Percentiles rank a stretch among this genome's conserved stretches.
phyloP scores from a whole-genome alignment of 2,329 filamentous ascomycete species.

The Cercospora zeae-maydis region DNA sequence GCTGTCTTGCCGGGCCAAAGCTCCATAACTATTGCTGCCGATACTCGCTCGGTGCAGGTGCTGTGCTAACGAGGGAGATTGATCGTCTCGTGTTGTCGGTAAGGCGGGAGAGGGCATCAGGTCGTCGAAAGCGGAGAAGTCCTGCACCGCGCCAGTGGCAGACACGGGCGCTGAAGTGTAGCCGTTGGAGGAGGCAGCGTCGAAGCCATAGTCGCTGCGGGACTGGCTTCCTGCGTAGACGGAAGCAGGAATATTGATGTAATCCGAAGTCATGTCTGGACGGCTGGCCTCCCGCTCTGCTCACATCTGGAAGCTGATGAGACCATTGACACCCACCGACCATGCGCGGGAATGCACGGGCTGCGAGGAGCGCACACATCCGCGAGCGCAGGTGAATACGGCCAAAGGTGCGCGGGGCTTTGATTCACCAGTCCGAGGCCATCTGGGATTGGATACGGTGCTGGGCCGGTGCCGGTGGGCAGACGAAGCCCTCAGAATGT shows the following conservation, averaged over 20 bases:
- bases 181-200: constrained; percentile 22
- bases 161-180: constrained; percentile 18
- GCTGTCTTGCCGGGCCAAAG: constrained; percentile 27
- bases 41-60: constrained; percentile 32
- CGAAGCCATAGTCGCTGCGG: constrained; percentile 31
- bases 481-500: not conserved
- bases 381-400: not conserved
- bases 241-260: constrained; percentile 28
- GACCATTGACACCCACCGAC: not conserved
- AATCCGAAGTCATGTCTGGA: constrained; percentile 13
- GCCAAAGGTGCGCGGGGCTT: not conserved
- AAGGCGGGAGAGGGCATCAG: constrained; percentile 19
- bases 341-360: not conserved
- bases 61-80: constrained; percentile 23
- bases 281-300: not conserved
- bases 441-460: not conserved
- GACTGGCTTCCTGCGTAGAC: constrained; percentile 30
- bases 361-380: not conserved
- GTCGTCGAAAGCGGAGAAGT: constrained; percentile 20
- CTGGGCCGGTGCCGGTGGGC: not conserved
- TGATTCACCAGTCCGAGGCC: not conserved
- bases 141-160: constrained; percentile 12
- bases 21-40: constrained; percentile 29
- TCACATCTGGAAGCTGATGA: not conserved
- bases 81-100: constrained; percentile 12